These are phyloP conservation scores for Talaromyces verruculosus DNA, from an alignment of 2,329 filamentous ascomycete genomes.

Conservation along the genomic window DNA sequence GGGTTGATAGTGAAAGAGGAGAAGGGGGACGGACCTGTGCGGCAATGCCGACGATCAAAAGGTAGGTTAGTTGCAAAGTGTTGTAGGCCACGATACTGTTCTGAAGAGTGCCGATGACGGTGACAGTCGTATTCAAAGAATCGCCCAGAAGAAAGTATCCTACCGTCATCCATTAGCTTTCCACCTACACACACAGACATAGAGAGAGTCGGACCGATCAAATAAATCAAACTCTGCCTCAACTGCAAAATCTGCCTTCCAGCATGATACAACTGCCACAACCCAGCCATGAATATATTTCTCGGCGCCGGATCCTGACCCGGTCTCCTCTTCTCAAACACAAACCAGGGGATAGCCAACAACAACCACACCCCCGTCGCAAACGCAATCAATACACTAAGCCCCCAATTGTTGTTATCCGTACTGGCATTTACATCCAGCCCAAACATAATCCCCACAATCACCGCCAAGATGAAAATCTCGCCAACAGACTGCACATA, in stretches of 20 bases:
- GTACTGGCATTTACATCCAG: conserved; percentile 59
- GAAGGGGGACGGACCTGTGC: conserved; percentile 51
- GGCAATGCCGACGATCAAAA: conserved; percentile 65
- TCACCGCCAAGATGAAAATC: conserved; percentile 62
- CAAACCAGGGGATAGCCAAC: conserved; percentile 66
- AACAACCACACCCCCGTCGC: conserved; percentile 64
- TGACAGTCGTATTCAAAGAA: conserved; percentile 68
- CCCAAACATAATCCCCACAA: conserved; percentile 64
- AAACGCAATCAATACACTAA: conserved; percentile 66
- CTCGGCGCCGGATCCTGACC: conserved; percentile 54
- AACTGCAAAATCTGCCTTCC: conserved; percentile 61
- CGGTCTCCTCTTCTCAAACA: conserved; percentile 63
- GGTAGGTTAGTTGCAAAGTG: conserved; percentile 63
- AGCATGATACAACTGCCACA: conserved; percentile 63
- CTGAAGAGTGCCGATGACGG: conserved; percentile 65
- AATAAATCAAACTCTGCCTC: conserved; percentile 65
- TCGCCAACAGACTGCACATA: conserved; percentile 64
- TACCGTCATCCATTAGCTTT: conserved; percentile 10
- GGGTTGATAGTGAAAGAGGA: not conserved
- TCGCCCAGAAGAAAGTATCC: conserved; percentile 69
- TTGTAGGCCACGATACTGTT: conserved; percentile 66
- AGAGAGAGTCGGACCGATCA: conserved; percentile 49
- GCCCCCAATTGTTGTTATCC: conserved; percentile 65
- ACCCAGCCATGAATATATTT: conserved; percentile 56
- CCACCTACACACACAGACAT: not conserved